phyloP scores from a whole-genome alignment of 108 stramenopile species.

The Aurantiochytrium sp. region DNA sequence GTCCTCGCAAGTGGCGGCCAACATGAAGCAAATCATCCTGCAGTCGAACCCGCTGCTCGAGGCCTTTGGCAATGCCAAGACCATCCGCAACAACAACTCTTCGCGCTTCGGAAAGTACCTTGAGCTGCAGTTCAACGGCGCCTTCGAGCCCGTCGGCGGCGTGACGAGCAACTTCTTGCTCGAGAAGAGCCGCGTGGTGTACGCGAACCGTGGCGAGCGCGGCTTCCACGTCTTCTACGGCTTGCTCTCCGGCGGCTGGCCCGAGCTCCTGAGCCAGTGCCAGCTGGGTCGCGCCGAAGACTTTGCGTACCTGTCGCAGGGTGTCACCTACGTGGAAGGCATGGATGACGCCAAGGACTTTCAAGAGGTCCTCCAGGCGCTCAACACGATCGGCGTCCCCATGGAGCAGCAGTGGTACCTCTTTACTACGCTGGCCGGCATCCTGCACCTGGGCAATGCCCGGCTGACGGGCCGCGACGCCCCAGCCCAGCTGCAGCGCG shows the following conservation, averaged over 20 bases:
- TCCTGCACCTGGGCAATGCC: slow-evolving; percentile 46
- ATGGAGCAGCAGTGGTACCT: neutral
- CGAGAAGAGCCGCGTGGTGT: slow-evolving; percentile 38
- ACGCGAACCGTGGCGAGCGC: slow-evolving; percentile 29
- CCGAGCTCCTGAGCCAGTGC: neutral
- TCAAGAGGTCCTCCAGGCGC: neutral
- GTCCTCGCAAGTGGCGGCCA: neutral
- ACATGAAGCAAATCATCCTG: slow-evolving; percentile 38
- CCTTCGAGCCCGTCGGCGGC: slow-evolving; percentile 37
- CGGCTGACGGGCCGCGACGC: slow-evolving; percentile 44
- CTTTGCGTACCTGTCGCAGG: slow-evolving; percentile 41
- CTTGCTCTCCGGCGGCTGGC: slow-evolving; percentile 21
- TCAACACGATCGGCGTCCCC: slow-evolving; percentile 3
- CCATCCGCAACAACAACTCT: slow-evolving; percentile 49
- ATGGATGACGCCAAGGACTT: neutral
- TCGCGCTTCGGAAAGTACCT: slow-evolving; percentile 48
- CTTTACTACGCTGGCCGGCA: slow-evolving; percentile 42
- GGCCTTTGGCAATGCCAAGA: slow-evolving; percentile 50
- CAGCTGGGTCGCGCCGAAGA: slow-evolving; percentile 36
- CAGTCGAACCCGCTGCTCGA: slow-evolving; percentile 44
- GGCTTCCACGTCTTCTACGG: slow-evolving; percentile 46
- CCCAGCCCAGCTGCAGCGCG: neutral
- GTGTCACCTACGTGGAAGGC: slow-evolving; percentile 32
- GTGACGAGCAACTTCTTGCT: slow-evolving; percentile 39
- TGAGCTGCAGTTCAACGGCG: slow-evolving; percentile 44